These are phyloP conservation scores for Gracilariopsis chorda DNA, from an alignment of 23 red algal genomes.

Conservation along the genomic window DNA sequence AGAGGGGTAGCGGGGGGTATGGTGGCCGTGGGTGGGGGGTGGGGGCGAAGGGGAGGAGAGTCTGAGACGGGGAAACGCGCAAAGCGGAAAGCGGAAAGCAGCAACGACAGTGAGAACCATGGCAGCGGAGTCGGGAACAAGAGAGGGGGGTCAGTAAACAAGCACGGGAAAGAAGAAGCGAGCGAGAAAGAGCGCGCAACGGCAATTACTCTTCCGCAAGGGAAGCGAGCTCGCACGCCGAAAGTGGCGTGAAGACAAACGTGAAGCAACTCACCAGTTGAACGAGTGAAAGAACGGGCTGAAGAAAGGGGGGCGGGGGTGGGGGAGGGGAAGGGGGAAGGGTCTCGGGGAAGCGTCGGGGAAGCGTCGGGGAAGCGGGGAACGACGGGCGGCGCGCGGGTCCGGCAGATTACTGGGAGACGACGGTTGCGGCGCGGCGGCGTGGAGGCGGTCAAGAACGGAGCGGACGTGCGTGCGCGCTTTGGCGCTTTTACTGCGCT, in stretches of 20 bases:
- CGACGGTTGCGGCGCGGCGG: too few species aligned
- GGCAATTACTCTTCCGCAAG: too few species aligned
- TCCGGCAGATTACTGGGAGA: background rate
- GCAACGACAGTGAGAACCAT: background rate
- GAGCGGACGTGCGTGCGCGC: too few species aligned
- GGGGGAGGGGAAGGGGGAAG: background rate
- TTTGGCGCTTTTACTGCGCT: too few species aligned
- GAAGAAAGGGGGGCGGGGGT: background rate
- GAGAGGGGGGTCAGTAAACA: background rate
- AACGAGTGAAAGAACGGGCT: background rate
- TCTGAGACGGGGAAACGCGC: background rate
- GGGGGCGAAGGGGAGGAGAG: background rate
- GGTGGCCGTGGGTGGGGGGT: background rate
- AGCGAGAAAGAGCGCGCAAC: background rate
- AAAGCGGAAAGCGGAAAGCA: background rate
- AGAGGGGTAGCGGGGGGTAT: background rate
- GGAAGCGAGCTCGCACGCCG: too few species aligned
- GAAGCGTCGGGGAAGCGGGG: background rate
- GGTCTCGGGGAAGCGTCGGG: background rate
- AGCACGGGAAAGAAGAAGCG: background rate
- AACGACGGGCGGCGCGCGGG: background rate
- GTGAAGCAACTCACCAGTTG: background rate
- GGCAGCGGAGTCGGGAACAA: background rate
- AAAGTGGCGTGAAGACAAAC: background rate
- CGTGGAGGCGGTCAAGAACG: too few species aligned